Evolutionary conservation across 352 stramenopile species (phyloP).

Genomic region (Pythium utonaiense): DNA sequence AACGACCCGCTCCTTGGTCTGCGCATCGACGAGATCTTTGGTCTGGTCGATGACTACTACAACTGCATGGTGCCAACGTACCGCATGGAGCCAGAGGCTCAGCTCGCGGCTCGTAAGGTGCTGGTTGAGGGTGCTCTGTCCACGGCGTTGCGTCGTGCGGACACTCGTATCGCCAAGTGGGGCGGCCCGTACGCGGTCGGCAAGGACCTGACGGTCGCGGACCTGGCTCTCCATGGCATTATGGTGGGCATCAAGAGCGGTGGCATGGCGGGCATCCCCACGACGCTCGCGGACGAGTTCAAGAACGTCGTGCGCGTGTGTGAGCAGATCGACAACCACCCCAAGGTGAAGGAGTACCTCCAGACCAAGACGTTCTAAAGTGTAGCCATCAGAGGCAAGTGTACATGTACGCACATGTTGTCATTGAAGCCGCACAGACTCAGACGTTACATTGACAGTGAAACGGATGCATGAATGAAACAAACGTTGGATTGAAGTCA

Average conservation of each 20-base stretch:
- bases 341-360: constrained; percentile 37
- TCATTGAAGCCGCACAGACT: constrained; percentile 7
- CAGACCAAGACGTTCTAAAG: constrained; percentile 21
- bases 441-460: not conserved
- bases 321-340: constrained; percentile 26
- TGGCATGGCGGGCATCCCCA: constrained; percentile 25
- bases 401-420: constrained; percentile 2
- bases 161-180: constrained; percentile 16
- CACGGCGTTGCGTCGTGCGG: constrained; percentile 3
- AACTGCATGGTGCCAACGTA: constrained; percentile 18
- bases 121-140: constrained; percentile 11
- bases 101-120: constrained; percentile 12
- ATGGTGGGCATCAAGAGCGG: constrained; percentile 24
- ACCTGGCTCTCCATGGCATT: constrained; percentile 30
- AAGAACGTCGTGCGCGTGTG: constrained; percentile 24
- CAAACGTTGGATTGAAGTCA: constrained; percentile 1
- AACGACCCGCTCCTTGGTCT: constrained; percentile 25
- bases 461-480: constrained; percentile 3
- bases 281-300: constrained; percentile 23
- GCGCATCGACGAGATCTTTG: constrained; percentile 29
- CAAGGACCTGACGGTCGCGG: constrained; percentile 25
- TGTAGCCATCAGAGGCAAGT: not conserved
- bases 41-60: constrained; percentile 22
- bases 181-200: constrained; percentile 17
- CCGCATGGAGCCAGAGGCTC: constrained; percentile 11